A percentile compares a stretch with the other conserved stretches of the same genome.
These are phyloP conservation scores for Monosporascus sp. DNA, from an alignment of 2,329 filamentous ascomycete species.

Conservation along the genomic window DNA sequence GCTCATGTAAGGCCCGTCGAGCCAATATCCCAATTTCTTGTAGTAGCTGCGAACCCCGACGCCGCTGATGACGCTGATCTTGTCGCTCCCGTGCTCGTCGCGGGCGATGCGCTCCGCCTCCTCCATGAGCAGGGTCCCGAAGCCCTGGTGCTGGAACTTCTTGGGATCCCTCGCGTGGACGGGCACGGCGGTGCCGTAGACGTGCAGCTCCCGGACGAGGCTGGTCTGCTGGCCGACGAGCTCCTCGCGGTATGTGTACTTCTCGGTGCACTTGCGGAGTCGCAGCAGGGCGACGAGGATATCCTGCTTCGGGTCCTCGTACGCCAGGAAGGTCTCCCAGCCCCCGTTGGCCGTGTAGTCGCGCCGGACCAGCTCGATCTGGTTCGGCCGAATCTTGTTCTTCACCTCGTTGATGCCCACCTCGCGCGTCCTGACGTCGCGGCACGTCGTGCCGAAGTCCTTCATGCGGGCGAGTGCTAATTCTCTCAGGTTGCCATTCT, in stretches of 20 bases:
- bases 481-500: constrained; percentile 94
- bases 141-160: constrained; percentile 98
- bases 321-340: constrained; percentile 97
- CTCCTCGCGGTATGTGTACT: constrained; percentile 88
- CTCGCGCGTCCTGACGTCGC: constrained; percentile 92
- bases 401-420: constrained; percentile 99
- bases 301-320: constrained; percentile 97
- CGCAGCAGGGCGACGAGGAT: constrained; percentile 89
- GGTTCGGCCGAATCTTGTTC: constrained; percentile 93
- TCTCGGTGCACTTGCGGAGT: constrained; percentile 82
- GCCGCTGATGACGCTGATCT: constrained; percentile 97
- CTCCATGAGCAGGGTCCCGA: constrained; percentile 94
- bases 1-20: constrained; percentile 85
- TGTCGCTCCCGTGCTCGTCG: constrained; percentile 87
- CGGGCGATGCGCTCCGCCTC: constrained; percentile 93
- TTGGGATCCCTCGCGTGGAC: constrained; percentile 90
- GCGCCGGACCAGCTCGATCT: constrained; percentile 88
- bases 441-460: constrained; percentile 94
- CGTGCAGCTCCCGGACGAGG: constrained; percentile 89
- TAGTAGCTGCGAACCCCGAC: constrained; percentile 96
- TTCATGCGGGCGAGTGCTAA: constrained; percentile 96
- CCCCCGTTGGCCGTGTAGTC: constrained; percentile 95
- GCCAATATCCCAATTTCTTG: constrained; percentile 82
- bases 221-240: constrained; percentile 82
- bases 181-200: constrained; percentile 96